These are phyloP conservation scores for Tricharina praecox DNA, from an alignment of 495 filamentous ascomycete genomes.

Conservation along the genomic window DNA sequence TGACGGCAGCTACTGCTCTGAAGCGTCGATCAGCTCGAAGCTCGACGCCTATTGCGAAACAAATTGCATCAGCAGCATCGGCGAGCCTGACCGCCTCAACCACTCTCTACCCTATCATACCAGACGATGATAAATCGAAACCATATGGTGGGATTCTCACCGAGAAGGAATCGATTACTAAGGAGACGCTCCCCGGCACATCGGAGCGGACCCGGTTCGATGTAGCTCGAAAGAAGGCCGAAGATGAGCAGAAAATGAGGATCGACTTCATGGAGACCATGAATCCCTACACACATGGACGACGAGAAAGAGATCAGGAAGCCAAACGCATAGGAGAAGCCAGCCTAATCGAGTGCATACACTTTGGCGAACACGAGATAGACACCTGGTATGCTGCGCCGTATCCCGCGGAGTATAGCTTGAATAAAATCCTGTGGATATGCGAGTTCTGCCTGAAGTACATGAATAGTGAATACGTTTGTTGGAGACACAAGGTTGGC, in stretches of 20 bases:
- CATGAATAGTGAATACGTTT: conserved; percentile 96
- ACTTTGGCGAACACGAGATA: conserved; percentile 92
- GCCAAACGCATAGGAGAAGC: conserved; percentile 67
- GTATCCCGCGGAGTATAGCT: conserved; percentile 94
- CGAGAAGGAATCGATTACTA: conserved; percentile 79
- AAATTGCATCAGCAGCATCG: neutral
- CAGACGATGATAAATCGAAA: conserved; percentile 83
- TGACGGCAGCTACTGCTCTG: neutral
- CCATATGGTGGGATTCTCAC: conserved; percentile 88
- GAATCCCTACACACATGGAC: conserved; percentile 1
- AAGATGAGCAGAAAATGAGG: conserved; percentile 64
- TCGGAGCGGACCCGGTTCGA: conserved; percentile 73
- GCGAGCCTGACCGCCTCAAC: conserved; percentile 1
- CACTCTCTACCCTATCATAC: conserved; percentile 29
- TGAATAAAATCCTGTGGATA: conserved; percentile 86
- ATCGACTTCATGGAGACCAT: neutral
- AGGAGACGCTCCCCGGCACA: conserved; percentile 63
- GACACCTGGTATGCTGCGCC: conserved; percentile 99
- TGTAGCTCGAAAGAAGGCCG: conserved; percentile 68
- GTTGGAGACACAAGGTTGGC: conserved; percentile 80
- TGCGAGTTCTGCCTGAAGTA: conserved; percentile 99
- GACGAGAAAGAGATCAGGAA: conserved; percentile 12
- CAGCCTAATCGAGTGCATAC: conserved; percentile 95
- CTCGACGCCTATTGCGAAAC: neutral
- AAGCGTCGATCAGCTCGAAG: neutral